Conservation (phyloP, 441 rosid species). For the Corymbia calophylla region DNA sequence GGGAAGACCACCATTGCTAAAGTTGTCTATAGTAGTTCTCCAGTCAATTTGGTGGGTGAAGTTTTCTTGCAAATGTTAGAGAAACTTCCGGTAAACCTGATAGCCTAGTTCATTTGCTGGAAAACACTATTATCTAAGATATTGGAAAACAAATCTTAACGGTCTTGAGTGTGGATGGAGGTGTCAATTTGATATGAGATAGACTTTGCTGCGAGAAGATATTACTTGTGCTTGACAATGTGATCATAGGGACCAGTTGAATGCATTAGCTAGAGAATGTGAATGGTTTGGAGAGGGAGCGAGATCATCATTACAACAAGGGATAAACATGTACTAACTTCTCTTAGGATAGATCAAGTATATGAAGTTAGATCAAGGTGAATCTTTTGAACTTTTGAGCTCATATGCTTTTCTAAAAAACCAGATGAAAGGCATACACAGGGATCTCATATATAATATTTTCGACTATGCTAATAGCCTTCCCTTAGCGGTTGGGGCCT, state of each 20-base stretch:
- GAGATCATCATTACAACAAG: not conserved
- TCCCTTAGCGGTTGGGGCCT: not conserved
- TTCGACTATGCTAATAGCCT: not conserved
- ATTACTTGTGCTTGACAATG: not conserved
- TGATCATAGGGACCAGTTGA: not conserved
- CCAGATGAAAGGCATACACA: too few species aligned
- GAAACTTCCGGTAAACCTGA: not conserved
- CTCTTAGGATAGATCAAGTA: not conserved
- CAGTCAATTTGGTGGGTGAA: too few species aligned
- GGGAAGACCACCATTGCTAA: too few species aligned
- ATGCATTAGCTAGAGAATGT: not conserved
- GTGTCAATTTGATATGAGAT: not conserved
- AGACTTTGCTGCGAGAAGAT: not conserved
- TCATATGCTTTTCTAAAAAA: not conserved
- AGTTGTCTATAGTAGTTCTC: too few species aligned
- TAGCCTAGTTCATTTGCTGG: not conserved
- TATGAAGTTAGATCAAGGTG: too few species aligned
- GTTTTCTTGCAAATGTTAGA: too few species aligned
- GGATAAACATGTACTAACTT: not conserved
- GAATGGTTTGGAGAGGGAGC: not conserved
- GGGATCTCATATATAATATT: not conserved
- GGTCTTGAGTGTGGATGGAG: not conserved
- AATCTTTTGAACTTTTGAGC: not conserved
- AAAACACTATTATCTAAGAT: not conserved
- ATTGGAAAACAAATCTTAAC: not conserved